Percentiles rank a stretch among this genome's conserved stretches.
Conservation (phyloP, 306 rosid species). For the Purshia tridentata region DNA sequence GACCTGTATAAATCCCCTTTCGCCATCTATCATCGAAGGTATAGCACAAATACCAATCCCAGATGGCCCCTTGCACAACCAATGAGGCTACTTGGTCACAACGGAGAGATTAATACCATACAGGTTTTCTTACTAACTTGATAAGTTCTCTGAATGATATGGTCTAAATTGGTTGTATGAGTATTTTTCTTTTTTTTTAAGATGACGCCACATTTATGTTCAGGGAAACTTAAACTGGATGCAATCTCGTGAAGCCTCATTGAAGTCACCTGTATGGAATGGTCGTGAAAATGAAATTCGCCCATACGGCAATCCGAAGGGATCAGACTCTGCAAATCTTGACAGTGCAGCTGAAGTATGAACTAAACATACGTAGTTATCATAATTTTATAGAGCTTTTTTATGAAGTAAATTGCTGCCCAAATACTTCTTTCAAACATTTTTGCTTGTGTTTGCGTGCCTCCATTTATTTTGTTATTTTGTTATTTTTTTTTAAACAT, state of each 20-base stretch:
- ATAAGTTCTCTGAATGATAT: constrained; percentile 17
- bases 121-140: constrained; percentile 60
- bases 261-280: constrained; percentile 91
- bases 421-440: not conserved
- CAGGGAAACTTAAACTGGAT: constrained; percentile 99
- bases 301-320: constrained; percentile 90
- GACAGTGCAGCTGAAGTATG: constrained; percentile 98
- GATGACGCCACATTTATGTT: constrained; percentile 30
- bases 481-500: not conserved
- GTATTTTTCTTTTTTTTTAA: too few species aligned
- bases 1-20: constrained; percentile 82
- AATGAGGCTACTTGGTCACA: constrained; percentile 97
- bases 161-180: constrained; percentile 16
- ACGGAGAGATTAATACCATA: constrained; percentile 96
- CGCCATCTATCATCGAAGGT: constrained; percentile 98
- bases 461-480: too few species aligned
- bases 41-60: constrained; percentile 97
- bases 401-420: not conserved
- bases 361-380: constrained; percentile 14
- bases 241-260: constrained; percentile 92
- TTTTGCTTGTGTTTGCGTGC: too few species aligned
- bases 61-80: constrained; percentile 99
- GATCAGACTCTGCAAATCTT: constrained; percentile 96
- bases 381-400: constrained; percentile 5
- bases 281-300: constrained; percentile 96